Evolutionary conservation across 768 basidiomycete species (phyloP).

Genomic region (Grammothele lineata): DNA sequence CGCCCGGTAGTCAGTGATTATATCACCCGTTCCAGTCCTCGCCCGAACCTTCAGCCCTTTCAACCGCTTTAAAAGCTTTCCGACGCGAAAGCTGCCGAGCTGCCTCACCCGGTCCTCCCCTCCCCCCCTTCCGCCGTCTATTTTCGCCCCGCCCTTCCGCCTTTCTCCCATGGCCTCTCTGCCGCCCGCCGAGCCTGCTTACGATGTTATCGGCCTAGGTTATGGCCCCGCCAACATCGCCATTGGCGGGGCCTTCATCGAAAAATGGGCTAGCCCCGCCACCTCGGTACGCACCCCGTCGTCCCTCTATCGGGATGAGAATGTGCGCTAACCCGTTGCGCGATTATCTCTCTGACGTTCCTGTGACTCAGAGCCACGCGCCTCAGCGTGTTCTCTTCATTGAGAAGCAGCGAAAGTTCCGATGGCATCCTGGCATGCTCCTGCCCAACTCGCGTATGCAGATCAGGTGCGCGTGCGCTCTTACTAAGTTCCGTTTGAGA

Average conservation of each 20-base stretch:
- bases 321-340: neutral
- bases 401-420: slow-evolving; percentile 43
- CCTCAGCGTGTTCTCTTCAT: slow-evolving; percentile 38
- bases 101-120: slow-evolving; percentile 3
- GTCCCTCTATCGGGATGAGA: slow-evolving; percentile 3
- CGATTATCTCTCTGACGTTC: neutral
- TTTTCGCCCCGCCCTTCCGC: slow-evolving; percentile 1
- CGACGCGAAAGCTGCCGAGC: neutral
- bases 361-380: slow-evolving; percentile 9
- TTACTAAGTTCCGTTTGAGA: too few species aligned
- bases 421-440: slow-evolving; percentile 56
- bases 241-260: slow-evolving; percentile 45
- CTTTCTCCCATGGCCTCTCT: slow-evolving; percentile 6
- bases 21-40: slow-evolving; percentile 6
- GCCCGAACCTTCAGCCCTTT: neutral
- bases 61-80: slow-evolving; percentile 10
- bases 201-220: slow-evolving; percentile 47
- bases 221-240: slow-evolving; percentile 54
- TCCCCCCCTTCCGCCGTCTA: slow-evolving; percentile 7
- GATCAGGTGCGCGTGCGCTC: slow-evolving; percentile 39
- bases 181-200: slow-evolving; percentile 13
- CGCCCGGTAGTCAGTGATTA: neutral
- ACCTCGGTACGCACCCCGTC: slow-evolving; percentile 6
- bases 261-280: slow-evolving; percentile 29
- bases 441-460: slow-evolving; percentile 50